A percentile compares a stretch with the other conserved stretches of the same genome.
These are phyloP conservation scores for Brassica balearica DNA, from an alignment of 441 rosid genomes.

Conservation along the genomic window DNA sequence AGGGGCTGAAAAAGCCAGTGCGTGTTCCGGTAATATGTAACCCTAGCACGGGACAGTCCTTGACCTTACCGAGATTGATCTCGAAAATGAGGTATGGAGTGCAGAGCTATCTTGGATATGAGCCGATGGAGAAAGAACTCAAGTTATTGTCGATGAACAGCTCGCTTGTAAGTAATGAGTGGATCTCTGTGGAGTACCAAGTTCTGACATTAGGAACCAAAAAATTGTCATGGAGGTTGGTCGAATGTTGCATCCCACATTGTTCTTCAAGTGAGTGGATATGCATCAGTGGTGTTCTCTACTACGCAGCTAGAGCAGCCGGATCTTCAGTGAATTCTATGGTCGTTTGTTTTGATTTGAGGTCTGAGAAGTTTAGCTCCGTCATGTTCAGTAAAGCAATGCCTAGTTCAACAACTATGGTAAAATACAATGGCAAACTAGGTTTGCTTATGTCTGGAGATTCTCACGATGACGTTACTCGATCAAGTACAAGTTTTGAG, in stretches of 20 bases:
- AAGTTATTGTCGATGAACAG: neutral
- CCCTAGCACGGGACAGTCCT: neutral
- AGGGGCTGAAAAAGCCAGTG: neutral
- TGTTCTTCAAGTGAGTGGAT: neutral
- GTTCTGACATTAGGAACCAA: neutral
- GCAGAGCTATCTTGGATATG: neutral
- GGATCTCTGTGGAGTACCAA: neutral
- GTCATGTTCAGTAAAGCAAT: neutral
- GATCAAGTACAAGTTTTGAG: neutral
- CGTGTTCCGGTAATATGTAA: neutral
- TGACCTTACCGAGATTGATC: neutral
- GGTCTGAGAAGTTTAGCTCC: neutral
- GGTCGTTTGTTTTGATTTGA: neutral
- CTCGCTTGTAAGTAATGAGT: neutral
- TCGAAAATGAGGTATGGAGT: neutral
- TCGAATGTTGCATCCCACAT: neutral
- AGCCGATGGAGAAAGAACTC: neutral
- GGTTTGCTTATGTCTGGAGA: neutral
- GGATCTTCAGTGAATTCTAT: neutral
- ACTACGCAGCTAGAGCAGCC: neutral
- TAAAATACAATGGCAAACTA: neutral
- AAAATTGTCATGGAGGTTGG: neutral
- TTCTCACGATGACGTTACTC: neutral
- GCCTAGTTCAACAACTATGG: neutral
- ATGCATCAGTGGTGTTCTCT: neutral